Evolutionary conservation across 306 rosid species (phyloP).

Genomic region (Hippophae tibetana): DNA sequence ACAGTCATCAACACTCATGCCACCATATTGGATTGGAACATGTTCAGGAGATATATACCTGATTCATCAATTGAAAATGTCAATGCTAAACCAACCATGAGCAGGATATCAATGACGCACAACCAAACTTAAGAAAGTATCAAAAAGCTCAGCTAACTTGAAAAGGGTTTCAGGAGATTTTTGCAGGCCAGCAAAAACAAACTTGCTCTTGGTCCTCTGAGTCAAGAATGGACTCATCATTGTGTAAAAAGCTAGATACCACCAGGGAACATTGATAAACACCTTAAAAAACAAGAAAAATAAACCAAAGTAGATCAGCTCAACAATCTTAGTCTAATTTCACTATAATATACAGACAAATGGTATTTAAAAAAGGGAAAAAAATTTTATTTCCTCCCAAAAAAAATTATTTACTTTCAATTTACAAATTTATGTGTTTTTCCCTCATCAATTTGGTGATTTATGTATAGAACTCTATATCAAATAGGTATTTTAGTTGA

Average conservation of each 20-base stretch:
- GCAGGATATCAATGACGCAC: too few relatives aligned
- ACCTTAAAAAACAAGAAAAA: conserved; percentile 22
- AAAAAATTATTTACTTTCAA: too few relatives aligned
- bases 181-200: conserved; percentile 33
- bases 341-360: neutral
- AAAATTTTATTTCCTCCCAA: neutral
- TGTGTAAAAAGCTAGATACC: conserved; percentile 49
- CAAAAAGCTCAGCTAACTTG: conserved; percentile 43
- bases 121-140: neutral
- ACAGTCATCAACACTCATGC: conserved; percentile 79
- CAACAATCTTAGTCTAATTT: neutral
- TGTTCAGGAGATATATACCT: conserved; percentile 84
- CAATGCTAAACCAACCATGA: too few relatives aligned
- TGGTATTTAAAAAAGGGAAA: neutral
- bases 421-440: too few relatives aligned
- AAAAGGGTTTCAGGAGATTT: conserved; percentile 43
- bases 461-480: too few relatives aligned
- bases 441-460: too few relatives aligned
- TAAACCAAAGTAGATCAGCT: neutral
- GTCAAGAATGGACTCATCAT: conserved; percentile 48
- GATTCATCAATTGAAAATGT: conserved; percentile 3
- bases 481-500: too few relatives aligned
- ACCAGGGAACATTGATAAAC: conserved; percentile 56
- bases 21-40: conserved; percentile 86
- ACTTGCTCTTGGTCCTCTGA: conserved; percentile 56